Conservation (phyloP, 805 yeast species). For the Metschnikowia corniflorae region DNA sequence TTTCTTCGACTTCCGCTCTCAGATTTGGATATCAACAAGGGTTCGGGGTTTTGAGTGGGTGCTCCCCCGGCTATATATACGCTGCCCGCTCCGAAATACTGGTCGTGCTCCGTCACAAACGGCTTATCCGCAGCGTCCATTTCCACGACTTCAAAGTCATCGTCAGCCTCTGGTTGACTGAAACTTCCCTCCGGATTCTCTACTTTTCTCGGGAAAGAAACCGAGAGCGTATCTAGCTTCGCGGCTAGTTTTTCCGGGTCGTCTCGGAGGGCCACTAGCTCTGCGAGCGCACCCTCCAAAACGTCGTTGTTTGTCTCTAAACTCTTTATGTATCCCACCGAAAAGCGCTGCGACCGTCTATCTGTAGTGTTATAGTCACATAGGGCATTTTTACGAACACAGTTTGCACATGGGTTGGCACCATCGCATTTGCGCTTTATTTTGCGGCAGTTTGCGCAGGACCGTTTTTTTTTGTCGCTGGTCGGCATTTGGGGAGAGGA, state of each 20-base stretch:
- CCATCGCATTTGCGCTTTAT: constrained; percentile 20
- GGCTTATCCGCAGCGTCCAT: constrained; percentile 5
- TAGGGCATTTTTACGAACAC: constrained; percentile 9
- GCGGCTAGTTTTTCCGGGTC: constrained; percentile 14
- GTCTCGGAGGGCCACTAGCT: constrained; percentile 14
- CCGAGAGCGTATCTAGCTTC: constrained; percentile 13
- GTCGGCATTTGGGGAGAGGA: too few species aligned
- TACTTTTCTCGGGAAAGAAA: constrained; percentile 8
- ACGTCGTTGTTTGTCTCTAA: constrained; percentile 18
- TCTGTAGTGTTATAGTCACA: constrained; percentile 18
- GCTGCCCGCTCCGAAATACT: constrained; percentile 19
- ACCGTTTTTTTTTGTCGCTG: constrained; percentile 10
- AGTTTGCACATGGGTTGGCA: constrained; percentile 16
- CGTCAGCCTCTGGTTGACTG: constrained; percentile 3
- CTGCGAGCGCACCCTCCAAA: constrained; percentile 12
- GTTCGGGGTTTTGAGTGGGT: constrained; percentile 7
- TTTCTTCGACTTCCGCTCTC: background rate
- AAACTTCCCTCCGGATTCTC: constrained; percentile 4
- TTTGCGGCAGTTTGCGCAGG: constrained; percentile 19
- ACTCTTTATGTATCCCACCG: constrained; percentile 18
- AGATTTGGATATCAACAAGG: constrained; percentile 1
- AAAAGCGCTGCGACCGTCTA: constrained; percentile 16
- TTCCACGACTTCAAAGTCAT: constrained; percentile 8
- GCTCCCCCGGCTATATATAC: constrained; percentile 12
- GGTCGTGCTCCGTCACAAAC: constrained; percentile 9